Evolutionary conservation across 2,329 filamentous ascomycete genomes (phyloP), one percentile per base, ranked within the genome.

Genomic region (Talaromyces islandicus): DNA sequence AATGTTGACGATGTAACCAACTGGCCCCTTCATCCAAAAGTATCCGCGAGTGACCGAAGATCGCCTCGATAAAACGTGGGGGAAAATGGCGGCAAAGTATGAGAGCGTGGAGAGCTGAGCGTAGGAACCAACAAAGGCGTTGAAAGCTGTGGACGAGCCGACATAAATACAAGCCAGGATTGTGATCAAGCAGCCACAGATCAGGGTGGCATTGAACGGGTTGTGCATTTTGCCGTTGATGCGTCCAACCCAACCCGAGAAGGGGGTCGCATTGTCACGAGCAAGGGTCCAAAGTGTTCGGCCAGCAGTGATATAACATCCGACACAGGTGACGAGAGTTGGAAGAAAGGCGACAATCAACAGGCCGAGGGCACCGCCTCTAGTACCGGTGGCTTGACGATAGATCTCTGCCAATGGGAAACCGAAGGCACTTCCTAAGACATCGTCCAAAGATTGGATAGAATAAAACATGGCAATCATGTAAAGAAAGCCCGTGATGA

Each of bases 191-290:
- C 79, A 62, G 4, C 79, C 77, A 61, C 81, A 83, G 60, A 83
- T 78, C n/a, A 87, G 62, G 0, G 84, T 85, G 1, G 85, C 78
- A 59, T 82, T 81, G 60, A 87, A 75, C 0, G 85, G 85, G 67
- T 85, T 86, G 58, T 83, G 83, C 59, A 85, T 79, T 1, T 64
- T 72, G 62, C 78, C 75, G 68, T 82, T 80, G 64, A 88, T 83
- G 19, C 67, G 71, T n/a, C 79, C 75, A 61, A 87, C 81, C 70
- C 83, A 74, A 11, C 67, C 59, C 1, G 80, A 77, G 67, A 85
- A 82, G 0, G 85, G 85, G 2, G 85, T 85, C 2, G 85, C 85
- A 43, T 82, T 80, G 68, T 88, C 85, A 32, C 85, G 81, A 41
- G 84, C 82, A 32, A 77, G 67, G 11, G 74, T 75, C 85, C 85